Evolutionary conservation across 495 filamentous ascomycete genomes (phyloP).

Genomic region (Cercophora newfieldiana): DNA sequence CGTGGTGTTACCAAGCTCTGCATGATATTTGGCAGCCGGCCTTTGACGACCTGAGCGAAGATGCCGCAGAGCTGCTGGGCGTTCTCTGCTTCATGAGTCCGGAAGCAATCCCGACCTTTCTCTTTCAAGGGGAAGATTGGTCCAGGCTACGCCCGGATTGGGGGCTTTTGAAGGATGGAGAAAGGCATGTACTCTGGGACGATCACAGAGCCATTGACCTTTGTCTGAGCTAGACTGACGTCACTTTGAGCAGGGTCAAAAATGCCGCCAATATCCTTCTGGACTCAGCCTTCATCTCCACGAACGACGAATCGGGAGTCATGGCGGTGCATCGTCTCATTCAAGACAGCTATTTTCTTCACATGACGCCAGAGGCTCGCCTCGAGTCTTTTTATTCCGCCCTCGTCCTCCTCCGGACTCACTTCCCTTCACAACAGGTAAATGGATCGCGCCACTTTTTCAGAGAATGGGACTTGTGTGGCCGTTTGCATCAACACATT

Average conservation of each 20-base stretch:
- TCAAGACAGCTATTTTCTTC: constrained; percentile 1
- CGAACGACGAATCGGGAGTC: constrained; percentile 4
- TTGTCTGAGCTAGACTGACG: background rate
- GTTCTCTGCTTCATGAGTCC: constrained; percentile 2
- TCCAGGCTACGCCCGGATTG: background rate
- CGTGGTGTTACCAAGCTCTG: background rate
- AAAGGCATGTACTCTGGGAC: background rate
- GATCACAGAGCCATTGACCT: background rate
- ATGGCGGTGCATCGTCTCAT: constrained; percentile 7
- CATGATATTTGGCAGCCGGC: constrained; percentile 5
- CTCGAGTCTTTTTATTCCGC: constrained; percentile 3
- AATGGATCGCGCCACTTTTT: background rate
- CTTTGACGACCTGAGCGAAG: constrained; percentile 2
- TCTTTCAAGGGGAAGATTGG: constrained; percentile 3
- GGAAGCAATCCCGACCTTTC: constrained; percentile 3
- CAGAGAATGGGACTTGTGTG: constrained; percentile 2
- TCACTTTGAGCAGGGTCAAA: background rate
- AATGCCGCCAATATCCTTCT: constrained; percentile 1
- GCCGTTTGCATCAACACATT: constrained; percentile 9
- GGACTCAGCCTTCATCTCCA: background rate
- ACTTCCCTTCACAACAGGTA: constrained; percentile 4
- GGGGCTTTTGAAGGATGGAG: constrained; percentile 1
- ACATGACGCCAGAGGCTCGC: background rate
- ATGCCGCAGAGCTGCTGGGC: constrained; percentile 3
- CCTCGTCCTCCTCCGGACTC: constrained; percentile 4